These are phyloP conservation scores for Quercus dentata DNA, from an alignment of 306 rosid species.

Conservation along the genomic window DNA sequence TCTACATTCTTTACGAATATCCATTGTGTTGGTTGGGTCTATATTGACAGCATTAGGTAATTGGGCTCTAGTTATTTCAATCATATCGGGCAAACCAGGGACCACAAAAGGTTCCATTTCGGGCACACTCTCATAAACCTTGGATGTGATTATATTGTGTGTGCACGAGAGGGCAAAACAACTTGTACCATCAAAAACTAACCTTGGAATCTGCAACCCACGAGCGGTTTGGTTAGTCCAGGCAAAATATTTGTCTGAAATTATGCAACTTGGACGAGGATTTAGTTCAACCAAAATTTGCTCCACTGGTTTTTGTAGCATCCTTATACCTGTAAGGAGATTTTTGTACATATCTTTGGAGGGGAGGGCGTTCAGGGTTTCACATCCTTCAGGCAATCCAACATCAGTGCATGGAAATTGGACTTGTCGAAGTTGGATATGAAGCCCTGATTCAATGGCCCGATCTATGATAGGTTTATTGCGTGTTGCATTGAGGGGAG, in stretches of 20 bases:
- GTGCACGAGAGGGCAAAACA: conserved; percentile 19
- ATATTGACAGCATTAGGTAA: background rate
- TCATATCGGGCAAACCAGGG: conserved; percentile 39
- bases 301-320: conserved; percentile 8
- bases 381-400: conserved; percentile 23
- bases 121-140: conserved; percentile 23
- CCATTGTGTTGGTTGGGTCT: too few species aligned
- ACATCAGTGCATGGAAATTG: conserved; percentile 11
- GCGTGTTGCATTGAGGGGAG: conserved; percentile 5
- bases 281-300: background rate
- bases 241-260: conserved; percentile 16
- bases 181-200: conserved; percentile 9
- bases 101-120: conserved; percentile 40
- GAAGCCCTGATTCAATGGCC: background rate
- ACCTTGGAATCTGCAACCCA: conserved; percentile 21
- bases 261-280: conserved; percentile 22
- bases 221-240: conserved; percentile 5
- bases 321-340: background rate
- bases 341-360: background rate
- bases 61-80: conserved; percentile 42
- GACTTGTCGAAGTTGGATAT: background rate
- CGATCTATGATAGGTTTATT: background rate
- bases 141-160: conserved; percentile 25
- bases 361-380: conserved; percentile 10
- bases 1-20: background rate